These are phyloP conservation scores for Aplosporella prunicola DNA, from an alignment of 2,329 filamentous ascomycete genomes.

Conservation along the genomic window DNA sequence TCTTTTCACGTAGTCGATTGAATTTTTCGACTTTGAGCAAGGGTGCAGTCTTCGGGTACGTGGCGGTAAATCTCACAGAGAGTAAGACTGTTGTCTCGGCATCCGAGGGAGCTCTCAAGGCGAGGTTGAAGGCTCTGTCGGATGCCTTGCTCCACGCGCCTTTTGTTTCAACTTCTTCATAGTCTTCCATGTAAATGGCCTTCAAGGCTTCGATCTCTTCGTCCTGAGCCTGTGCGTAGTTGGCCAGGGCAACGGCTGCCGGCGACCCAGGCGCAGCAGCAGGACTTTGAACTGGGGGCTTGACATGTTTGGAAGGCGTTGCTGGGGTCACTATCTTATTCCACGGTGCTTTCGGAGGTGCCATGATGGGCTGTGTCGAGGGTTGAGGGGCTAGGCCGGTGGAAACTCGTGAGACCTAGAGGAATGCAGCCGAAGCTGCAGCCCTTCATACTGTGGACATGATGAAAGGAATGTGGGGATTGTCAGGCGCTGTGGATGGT, in stretches of 20 bases:
- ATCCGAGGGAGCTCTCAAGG: constrained; percentile 64
- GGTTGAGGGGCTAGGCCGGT: constrained; percentile 24
- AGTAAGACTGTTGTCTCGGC: constrained; percentile 61
- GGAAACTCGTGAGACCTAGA: constrained; percentile 22
- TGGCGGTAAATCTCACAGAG: constrained; percentile 74
- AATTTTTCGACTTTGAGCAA: constrained; percentile 59
- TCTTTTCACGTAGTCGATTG: constrained; percentile 57
- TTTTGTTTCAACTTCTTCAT: constrained; percentile 59
- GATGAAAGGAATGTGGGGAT: constrained; percentile 12
- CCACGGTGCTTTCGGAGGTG: constrained; percentile 36
- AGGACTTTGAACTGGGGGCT: constrained; percentile 11
- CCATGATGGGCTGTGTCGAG: constrained; percentile 34
- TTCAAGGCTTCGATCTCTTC: constrained; percentile 79
- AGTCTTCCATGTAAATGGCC: constrained; percentile 87
- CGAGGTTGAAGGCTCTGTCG: constrained; percentile 71
- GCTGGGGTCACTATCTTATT: constrained; percentile 29
- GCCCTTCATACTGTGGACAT: constrained; percentile 30
- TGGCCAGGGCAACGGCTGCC: constrained; percentile 30
- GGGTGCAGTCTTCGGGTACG: constrained; percentile 79
- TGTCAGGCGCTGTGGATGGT: too few relatives aligned
- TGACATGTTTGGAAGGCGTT: constrained; percentile 20
- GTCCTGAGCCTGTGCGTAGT: constrained; percentile 77
- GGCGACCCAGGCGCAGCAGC: constrained; percentile 11
- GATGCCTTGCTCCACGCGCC: constrained; percentile 84
- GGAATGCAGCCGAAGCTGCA: constrained; percentile 40